Evolutionary conservation across 352 stramenopile species (phyloP), one percentile per base, ranked within the genome.

Genomic region (Phytophthora quininea): DNA sequence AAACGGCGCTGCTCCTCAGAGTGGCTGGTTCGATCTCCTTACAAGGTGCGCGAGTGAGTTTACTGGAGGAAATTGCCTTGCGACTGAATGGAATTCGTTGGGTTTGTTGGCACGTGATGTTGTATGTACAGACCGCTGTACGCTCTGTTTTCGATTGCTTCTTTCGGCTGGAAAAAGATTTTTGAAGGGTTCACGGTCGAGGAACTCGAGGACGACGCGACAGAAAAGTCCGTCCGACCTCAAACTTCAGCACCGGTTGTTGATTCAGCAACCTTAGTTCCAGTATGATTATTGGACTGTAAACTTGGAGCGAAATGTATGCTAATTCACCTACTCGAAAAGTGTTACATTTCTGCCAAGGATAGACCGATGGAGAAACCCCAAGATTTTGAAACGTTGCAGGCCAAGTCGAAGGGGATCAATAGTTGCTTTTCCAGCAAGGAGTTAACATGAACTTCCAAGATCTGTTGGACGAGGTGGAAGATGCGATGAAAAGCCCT

Each of bases 381-480:
- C 64, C 55, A 60, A 32, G 27, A 35, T 3, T 10, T 62, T 46
- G 33, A 69, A 69, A 73, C 58, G 58, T 2, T 32, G 12, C n/a
- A 42, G 19, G 11, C 46, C 27, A 45, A 6, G 11, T 30, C 24
- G n/a, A 30, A 24, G 19, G 19, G 43, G 8, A 30, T 51, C 6
- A 30, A 43, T 15, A 27, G 15, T 7, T 12, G 14, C 45, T 9
- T 38, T 42, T 10, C 33, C 4, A 58, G 12, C 15, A 40, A 27
- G 49, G 30, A 58, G 37, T 42, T 49, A 65, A 7, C 19, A 92
- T 94, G 86, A 74, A 91, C 62, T 85, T 91, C 54, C 71, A 92
- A 51, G 77, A 91, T 64, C 64, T 94, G 60, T 73, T 92, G 9
- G 64, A 90, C 45, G 86, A 94, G 73, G 80, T 92, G 12, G 84